phyloP scores from a whole-genome alignment of 1,139 yeast species.

The Yamadazyma sp. region DNA sequence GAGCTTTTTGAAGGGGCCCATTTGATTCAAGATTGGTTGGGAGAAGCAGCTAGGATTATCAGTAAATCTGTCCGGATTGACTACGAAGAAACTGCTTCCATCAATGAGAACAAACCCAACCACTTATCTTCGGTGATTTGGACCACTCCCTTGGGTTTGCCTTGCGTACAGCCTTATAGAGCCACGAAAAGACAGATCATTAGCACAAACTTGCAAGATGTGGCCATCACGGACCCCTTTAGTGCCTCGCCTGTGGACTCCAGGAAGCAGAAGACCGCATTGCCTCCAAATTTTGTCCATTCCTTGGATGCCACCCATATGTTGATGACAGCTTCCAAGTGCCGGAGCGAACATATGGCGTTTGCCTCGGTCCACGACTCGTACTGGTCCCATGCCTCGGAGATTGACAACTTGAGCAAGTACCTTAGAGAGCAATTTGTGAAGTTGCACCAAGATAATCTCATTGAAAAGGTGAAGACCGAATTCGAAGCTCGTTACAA shows the following conservation, averaged over 20 bases:
- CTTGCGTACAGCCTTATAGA: conserved; percentile 96
- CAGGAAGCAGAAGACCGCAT: conserved; percentile 87
- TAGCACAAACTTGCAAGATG: conserved; percentile 78
- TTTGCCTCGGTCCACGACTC: conserved; percentile 98
- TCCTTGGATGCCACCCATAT: conserved; percentile 96
- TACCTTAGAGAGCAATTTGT: conserved; percentile 79
- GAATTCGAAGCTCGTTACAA: conserved; percentile 83
- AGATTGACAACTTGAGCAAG: conserved; percentile 72
- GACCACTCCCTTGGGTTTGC: conserved; percentile 94
- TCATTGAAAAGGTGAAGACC: conserved; percentile 65
- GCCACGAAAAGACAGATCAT: conserved; percentile 62
- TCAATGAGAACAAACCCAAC: conserved; percentile 45
- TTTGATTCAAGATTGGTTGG: conserved; percentile 94
- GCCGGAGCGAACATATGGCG: conserved; percentile 64
- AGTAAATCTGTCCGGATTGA: conserved; percentile 77
- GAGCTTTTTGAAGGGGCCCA: conserved; percentile 92
- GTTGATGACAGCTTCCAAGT: conserved; percentile 83
- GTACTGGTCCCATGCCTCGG: conserved; percentile 96
- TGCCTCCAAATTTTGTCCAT: conserved; percentile 95
- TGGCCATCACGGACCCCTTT: conserved; percentile 80
- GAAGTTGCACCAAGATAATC: conserved; percentile 68
- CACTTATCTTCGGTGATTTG: conserved; percentile 90
- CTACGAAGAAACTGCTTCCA: conserved; percentile 30
- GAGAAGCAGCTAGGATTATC: conserved; percentile 78
- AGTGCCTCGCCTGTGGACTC: conserved; percentile 80